Percentiles rank a stretch among this genome's conserved stretches.
Evolutionary conservation across 768 basidiomycete genomes (phyloP).

Genomic region (Amylocystis lapponica): DNA sequence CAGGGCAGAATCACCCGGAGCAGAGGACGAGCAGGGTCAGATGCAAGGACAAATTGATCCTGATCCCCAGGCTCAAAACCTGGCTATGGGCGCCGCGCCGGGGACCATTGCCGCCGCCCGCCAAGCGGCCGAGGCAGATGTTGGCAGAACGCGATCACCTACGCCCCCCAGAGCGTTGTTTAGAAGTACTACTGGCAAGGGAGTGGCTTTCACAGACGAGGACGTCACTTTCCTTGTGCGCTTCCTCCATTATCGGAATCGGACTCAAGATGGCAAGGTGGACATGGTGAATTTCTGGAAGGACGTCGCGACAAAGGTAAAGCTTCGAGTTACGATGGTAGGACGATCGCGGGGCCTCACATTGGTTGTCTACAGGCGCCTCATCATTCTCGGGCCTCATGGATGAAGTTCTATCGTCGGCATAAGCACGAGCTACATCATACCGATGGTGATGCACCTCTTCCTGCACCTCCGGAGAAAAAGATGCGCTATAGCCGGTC

Average conservation of each 20-base stretch:
- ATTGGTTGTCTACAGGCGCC: conserved; percentile 50
- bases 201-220: conserved; percentile 83
- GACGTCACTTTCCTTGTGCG: conserved; percentile 73
- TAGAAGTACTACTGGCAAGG: conserved; percentile 84
- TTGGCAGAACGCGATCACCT: conserved; percentile 61
- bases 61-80: conserved; percentile 9
- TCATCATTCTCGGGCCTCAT: conserved; percentile 86
- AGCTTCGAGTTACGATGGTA: conserved; percentile 13
- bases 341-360: neutral
- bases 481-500: conserved; percentile 80
- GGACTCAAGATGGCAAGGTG: conserved; percentile 45
- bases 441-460: conserved; percentile 58
- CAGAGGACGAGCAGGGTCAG: conserved; percentile 25
- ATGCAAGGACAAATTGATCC: conserved; percentile 15
- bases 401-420: conserved; percentile 91
- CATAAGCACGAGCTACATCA: conserved; percentile 80
- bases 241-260: conserved; percentile 52
- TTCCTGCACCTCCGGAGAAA: conserved; percentile 76
- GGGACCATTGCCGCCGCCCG: conserved; percentile 41
- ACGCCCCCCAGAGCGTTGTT: conserved; percentile 76
- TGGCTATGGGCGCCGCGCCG: conserved; percentile 27
- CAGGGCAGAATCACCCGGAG: conserved; percentile 30
- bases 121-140: conserved; percentile 34
- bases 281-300: conserved; percentile 81
- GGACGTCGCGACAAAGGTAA: conserved; percentile 64